Evolutionary conservation across 495 filamentous ascomycete genomes (phyloP).

Genomic region (Annulohypoxylon bovei): DNA sequence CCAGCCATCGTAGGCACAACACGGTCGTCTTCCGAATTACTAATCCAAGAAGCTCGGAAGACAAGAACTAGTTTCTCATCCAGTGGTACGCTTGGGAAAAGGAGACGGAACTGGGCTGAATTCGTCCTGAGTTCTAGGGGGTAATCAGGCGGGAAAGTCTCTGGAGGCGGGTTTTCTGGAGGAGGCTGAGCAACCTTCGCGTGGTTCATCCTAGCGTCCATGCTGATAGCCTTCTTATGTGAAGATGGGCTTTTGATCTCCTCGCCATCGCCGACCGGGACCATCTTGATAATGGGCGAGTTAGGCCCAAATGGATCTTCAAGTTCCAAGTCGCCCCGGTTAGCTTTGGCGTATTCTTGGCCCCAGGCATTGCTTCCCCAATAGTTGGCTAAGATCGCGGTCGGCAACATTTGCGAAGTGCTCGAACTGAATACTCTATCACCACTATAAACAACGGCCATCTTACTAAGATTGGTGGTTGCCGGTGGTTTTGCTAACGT

Average conservation of each 20-base stretch:
- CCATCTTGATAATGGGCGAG: constrained; percentile 48
- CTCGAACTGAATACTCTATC: constrained; percentile 75
- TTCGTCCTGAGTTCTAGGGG: constrained; percentile 84
- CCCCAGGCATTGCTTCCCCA: constrained; percentile 92
- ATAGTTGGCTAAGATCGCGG: constrained; percentile 87
- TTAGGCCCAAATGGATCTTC: constrained; percentile 60
- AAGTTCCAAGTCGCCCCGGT: constrained; percentile 50
- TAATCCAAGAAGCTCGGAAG: constrained; percentile 65
- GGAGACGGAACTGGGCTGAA: constrained; percentile 89
- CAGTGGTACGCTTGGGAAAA: constrained; percentile 82
- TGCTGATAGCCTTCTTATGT: constrained; percentile 86
- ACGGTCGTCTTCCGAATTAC: constrained; percentile 51
- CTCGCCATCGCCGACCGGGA: constrained; percentile 49
- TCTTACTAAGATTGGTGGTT: constrained; percentile 86
- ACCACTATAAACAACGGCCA: constrained; percentile 81
- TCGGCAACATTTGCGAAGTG: constrained; percentile 75
- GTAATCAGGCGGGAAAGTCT: constrained; percentile 82
- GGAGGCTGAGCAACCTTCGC: constrained; percentile 52
- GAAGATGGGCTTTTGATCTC: constrained; percentile 34
- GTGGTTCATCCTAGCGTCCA: constrained; percentile 66
- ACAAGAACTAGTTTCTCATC: constrained; percentile 81
- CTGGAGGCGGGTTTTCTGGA: constrained; percentile 51
- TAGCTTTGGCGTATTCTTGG: constrained; percentile 68
- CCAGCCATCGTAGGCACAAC: constrained; percentile 52
- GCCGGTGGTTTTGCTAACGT: constrained; percentile 88